Evolutionary conservation across 2,329 filamentous ascomycete species (phyloP), one percentile per base, ranked within the genome.

Genomic region (Sarocladium oryzae): DNA sequence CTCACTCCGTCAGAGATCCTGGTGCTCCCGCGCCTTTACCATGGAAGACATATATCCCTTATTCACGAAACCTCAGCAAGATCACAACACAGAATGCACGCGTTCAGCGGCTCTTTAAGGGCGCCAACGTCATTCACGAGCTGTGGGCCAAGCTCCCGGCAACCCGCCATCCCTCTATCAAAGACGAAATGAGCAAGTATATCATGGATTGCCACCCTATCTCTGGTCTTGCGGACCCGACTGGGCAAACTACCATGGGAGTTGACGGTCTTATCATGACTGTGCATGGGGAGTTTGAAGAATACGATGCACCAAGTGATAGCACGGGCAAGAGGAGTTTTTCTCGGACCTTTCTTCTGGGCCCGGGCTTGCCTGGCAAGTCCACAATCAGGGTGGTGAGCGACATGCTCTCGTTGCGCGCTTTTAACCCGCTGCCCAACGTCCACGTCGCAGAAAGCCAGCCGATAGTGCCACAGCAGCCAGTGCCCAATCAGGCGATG

Each of bases 221-320:
- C 30, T 79, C 84, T 2, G 83, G 85, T 30, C 75, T 95, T 21
- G 77, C 79, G 2, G 89, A 95, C 58, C 84, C 83, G 2, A 78
- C 76, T 11, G 82, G 83, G 1, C 75, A 84, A 56, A 84, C 76
- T 54, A 64, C 70, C 1, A 70, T 72, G 18, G 88, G 88, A 4
- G 88, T 92, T 18, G 86, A 88, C 56, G 89, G 89, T 7, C 79
- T 95, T 56, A 77, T 88, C 48, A 79, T 95, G 57, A 85, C 79
- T 7, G 77, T 92, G n/a, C 87, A 93, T 59, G 88, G 89, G 55
- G 87, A 92, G 60, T 95, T 89, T 54, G 84, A 92, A 46, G 90
- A 96, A 63, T 72, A 84, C 16, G 80, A 87, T 57, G 65, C 70
- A 3, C 67, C 68, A 15, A 77, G 75, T 20, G 72, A 76, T 45